A percentile compares a stretch with the other conserved stretches of the same genome.
Conservation (phyloP, 2,329 filamentous ascomycete genomes). For the Colletotrichum acutatum region DNA sequence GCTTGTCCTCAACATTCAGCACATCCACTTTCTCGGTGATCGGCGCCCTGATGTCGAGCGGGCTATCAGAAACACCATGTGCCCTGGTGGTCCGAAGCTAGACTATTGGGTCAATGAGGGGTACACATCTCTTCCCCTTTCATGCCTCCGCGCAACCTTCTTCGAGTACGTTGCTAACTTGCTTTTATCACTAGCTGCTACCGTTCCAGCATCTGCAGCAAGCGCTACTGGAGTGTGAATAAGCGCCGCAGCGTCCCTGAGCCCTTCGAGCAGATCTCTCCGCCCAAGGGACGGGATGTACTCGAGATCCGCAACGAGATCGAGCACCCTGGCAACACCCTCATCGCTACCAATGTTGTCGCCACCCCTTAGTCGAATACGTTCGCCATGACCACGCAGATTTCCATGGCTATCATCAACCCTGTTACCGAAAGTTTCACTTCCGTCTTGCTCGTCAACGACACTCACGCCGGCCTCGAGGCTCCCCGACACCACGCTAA, state of each 20-base stretch:
- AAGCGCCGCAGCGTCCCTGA: background rate
- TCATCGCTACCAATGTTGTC: background rate
- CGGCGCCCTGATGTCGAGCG: conserved; percentile 11
- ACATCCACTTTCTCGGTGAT: background rate
- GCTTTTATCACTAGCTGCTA: conserved; percentile 3
- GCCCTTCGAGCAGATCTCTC: background rate
- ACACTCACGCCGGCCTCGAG: background rate
- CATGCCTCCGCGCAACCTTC: background rate
- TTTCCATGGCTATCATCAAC: background rate
- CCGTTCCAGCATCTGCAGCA: conserved; percentile 12
- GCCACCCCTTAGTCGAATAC: background rate
- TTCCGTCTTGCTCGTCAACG: background rate
- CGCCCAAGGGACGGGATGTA: background rate
- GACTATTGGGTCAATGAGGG: conserved; percentile 19
- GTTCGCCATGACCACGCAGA: background rate
- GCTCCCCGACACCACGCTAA: too few relatives aligned
- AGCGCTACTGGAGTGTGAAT: background rate
- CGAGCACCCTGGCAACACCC: background rate
- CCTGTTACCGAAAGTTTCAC: background rate
- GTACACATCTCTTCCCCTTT: background rate
- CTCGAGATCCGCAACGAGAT: background rate
- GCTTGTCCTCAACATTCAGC: background rate
- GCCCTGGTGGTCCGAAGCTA: background rate
- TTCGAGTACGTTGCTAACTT: background rate
- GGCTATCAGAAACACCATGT: conserved; percentile 11